Evolutionary conservation across 768 basidiomycete species (phyloP).

Genomic region (Chlorophyllum brunneum): DNA sequence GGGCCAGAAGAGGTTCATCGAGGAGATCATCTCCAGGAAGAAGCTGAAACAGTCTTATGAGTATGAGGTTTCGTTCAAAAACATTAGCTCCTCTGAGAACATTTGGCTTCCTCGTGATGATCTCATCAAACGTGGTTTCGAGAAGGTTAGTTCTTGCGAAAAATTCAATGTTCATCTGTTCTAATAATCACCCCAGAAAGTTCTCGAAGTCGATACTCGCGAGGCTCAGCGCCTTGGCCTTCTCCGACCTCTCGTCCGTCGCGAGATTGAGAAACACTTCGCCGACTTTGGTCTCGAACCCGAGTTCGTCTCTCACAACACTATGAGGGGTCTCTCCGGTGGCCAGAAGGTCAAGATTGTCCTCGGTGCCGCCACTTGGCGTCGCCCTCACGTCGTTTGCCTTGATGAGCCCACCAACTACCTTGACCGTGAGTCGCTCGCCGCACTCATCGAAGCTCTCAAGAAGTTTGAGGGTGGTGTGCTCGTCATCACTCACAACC

Average conservation of each 20-base stretch:
- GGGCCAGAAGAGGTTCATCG: constrained; percentile 92
- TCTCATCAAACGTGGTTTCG: constrained; percentile 95
- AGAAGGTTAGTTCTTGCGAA: constrained; percentile 55
- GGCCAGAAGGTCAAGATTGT: constrained; percentile 99
- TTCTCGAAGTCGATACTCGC: constrained; percentile 94
- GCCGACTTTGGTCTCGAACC: constrained; percentile 99
- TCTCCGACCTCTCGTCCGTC: constrained; percentile 93
- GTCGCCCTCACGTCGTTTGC: constrained; percentile 95
- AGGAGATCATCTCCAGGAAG: constrained; percentile 88
- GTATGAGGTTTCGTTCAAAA: constrained; percentile 97
- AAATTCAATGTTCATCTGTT: constrained; percentile 5
- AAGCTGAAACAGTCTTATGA: constrained; percentile 99
- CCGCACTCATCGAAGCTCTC: constrained; percentile 96
- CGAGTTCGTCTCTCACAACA: constrained; percentile 99
- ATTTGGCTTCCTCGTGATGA: constrained; percentile 97
- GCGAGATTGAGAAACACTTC: constrained; percentile 99
- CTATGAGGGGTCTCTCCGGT: constrained; percentile 97
- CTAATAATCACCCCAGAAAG: constrained; percentile 54
- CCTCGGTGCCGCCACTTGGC: constrained; percentile 97
- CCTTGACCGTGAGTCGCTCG: constrained; percentile 98
- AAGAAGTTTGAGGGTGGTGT: constrained; percentile 99
- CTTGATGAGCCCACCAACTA: constrained; percentile 99
- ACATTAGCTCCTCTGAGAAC: constrained; percentile 94
- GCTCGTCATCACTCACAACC: constrained; percentile 95
- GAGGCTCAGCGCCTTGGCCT: constrained; percentile 97